phyloP scores from a whole-genome alignment of 2,329 filamentous ascomycete species.

The Gyromitra esculenta region DNA sequence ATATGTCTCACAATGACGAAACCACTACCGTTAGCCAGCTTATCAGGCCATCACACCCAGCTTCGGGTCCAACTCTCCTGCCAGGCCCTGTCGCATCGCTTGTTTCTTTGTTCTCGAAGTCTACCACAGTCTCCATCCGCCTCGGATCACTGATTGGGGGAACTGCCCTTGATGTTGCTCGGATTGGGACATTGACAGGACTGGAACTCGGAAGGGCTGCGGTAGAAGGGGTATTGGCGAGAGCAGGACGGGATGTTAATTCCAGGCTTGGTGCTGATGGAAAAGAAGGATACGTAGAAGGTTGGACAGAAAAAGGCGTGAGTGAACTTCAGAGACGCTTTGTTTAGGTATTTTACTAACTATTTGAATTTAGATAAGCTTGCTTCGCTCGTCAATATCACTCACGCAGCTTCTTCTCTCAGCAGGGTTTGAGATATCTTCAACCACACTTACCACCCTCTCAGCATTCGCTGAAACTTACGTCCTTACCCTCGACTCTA shows the following conservation, averaged over 20 bases:
- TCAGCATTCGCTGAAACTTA: slow-evolving; percentile 51
- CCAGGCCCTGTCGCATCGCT: slow-evolving; percentile 68
- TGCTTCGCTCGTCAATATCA: slow-evolving; percentile 54
- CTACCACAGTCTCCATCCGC: slow-evolving; percentile 61
- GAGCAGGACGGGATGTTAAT: slow-evolving; percentile 66
- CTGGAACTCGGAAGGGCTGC: slow-evolving; percentile 68
- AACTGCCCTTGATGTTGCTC: slow-evolving; percentile 60
- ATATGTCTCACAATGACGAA: slow-evolving; percentile 28
- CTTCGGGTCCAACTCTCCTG: slow-evolving; percentile 65
- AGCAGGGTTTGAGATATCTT: slow-evolving; percentile 68
- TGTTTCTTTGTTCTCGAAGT: slow-evolving; percentile 66
- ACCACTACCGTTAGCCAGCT: slow-evolving; percentile 10
- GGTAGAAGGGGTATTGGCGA: slow-evolving; percentile 67
- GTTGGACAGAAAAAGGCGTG: slow-evolving; percentile 52
- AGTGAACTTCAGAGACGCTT: slow-evolving; percentile 12
- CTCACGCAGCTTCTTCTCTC: slow-evolving; percentile 61
- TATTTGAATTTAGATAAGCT: slow-evolving; percentile 48
- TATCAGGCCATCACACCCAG: slow-evolving; percentile 29
- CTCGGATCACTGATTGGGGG: slow-evolving; percentile 60
- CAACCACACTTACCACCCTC: slow-evolving; percentile 65
- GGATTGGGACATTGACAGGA: slow-evolving; percentile 64
- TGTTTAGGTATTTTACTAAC: neutral
- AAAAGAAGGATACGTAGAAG: slow-evolving; percentile 32
- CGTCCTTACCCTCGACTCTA: slow-evolving; percentile 67
- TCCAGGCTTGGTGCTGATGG: slow-evolving; percentile 23